Conservation (phyloP, 2,329 filamentous ascomycete species). For the Colletotrichum sp. region DNA sequence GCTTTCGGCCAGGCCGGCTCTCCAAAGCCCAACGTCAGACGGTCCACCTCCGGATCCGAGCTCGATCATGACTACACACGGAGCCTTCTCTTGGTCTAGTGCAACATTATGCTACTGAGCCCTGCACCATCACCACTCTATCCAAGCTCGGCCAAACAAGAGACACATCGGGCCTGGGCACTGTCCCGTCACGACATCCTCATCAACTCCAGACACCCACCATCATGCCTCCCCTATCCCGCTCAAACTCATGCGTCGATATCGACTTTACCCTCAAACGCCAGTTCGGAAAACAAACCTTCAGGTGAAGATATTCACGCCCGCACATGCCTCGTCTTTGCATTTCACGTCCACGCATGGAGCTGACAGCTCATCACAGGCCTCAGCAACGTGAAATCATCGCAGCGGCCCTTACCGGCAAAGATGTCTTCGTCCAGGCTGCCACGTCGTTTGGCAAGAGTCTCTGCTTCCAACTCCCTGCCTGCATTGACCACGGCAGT, state of each 20-base stretch:
- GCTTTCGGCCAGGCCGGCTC: constrained; percentile 10
- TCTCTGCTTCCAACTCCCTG: constrained; percentile 89
- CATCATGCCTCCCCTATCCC: constrained; percentile 45
- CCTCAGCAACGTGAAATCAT: constrained; percentile 90
- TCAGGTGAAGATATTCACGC: constrained; percentile 58
- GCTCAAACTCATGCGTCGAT: constrained; percentile 60
- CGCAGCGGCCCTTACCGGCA: constrained; percentile 74
- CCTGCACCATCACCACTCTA: background rate
- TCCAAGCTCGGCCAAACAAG: constrained; percentile 2
- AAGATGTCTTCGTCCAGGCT: constrained; percentile 94
- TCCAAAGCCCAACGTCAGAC: constrained; percentile 2
- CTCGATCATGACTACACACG: constrained; percentile 5
- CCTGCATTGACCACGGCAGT: constrained; percentile 87
- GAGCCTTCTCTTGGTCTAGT: constrained; percentile 7
- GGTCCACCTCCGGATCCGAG: constrained; percentile 16
- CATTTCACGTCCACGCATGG: constrained; percentile 36
- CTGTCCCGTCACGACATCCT: background rate
- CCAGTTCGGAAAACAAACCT: constrained; percentile 75
- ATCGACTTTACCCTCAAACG: constrained; percentile 75
- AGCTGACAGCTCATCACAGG: constrained; percentile 35
- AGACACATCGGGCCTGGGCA: background rate
- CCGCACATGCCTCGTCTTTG: background rate
- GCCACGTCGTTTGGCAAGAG: constrained; percentile 92
- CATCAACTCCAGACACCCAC: constrained; percentile 3
- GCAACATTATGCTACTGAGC: constrained; percentile 9